Evolutionary conservation across 805 yeast species (phyloP), one percentile per base, ranked within the genome.

Genomic region (Candida tallmaniae): DNA sequence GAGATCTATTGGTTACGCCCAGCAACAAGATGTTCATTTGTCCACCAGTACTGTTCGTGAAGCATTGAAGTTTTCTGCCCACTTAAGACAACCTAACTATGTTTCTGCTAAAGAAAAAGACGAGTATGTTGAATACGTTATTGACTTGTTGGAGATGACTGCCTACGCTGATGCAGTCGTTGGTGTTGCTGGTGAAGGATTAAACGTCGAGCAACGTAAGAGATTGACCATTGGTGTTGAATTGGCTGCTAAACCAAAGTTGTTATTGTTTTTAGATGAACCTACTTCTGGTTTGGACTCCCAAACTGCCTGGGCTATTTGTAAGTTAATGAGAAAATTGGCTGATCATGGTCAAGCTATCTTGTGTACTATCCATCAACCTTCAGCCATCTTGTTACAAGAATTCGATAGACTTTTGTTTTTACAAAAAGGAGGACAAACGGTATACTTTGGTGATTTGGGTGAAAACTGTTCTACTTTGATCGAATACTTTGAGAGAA

Each of bases 391-490:
- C 39, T 64, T 84, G 51, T 68, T 84, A 62, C 74, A 83, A 51
- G 85, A 80, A 50, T 84, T 86, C 53, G 95, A 86, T 52, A 72
- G 88, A 49, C 66, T 85, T 45, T 63, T 70, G 45, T 72, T 83
- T 46, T 65, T 83, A 52, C 78, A 78, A 46, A 75, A 70, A 44
- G 94, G 94, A 54, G 94, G 94, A 45, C 65, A 70, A 50, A 83
- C 89, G 43, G 90, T 81, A 21, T 83, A 83, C 58, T 83, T 82
- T 54, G 94, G 94, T 48, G 88, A 82, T 42, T 76, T 83, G 48
- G 93, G 93, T 45, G 65, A 69, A 40, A 73, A 76, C 51, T 80
- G 83, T 33, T 38, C 47, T 23, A 65, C 78, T 3, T 65, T 83
- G 56, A 73, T 78, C 27, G 54, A 66, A 38, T 83, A 83, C 56